Evolutionary conservation across 1,284 basidiomycete genomes (phyloP).

Genomic region (Blastosporella zonata): DNA sequence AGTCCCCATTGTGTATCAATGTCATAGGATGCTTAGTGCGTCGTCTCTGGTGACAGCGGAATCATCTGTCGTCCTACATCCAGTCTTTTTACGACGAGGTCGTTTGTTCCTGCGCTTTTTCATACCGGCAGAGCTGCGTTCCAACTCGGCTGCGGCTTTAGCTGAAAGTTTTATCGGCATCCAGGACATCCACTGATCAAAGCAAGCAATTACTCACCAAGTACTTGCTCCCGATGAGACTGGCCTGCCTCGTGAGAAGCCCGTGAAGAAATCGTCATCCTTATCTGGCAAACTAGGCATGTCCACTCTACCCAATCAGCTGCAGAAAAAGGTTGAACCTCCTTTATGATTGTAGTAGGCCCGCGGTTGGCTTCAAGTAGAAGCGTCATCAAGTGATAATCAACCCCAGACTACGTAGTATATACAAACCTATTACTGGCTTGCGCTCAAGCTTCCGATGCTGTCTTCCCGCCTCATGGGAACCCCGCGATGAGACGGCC

Average conservation of each 20-base stretch:
- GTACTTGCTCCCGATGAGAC: background rate
- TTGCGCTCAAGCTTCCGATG: too few relatives aligned
- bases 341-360: too few relatives aligned
- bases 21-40: conserved; percentile 9
- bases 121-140: background rate
- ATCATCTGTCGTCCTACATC: too few relatives aligned
- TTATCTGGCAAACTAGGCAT: background rate
- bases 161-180: background rate
- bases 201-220: background rate
- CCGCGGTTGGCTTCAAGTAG: too few relatives aligned
- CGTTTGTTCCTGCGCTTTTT: background rate
- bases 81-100: too few relatives aligned
- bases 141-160: too few relatives aligned
- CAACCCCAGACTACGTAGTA: too few relatives aligned
- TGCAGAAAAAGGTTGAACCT: too few relatives aligned
- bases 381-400: too few relatives aligned
- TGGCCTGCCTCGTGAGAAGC: background rate
- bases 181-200: background rate
- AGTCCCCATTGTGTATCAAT: conserved; percentile 20
- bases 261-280: background rate
- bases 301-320: background rate
- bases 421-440: background rate
- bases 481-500: background rate
- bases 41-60: background rate
- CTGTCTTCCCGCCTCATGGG: background rate